Evolutionary conservation across 495 filamentous ascomycete species (phyloP), one percentile per base, ranked within the genome.

Genomic region (Terfezia boudieri): DNA sequence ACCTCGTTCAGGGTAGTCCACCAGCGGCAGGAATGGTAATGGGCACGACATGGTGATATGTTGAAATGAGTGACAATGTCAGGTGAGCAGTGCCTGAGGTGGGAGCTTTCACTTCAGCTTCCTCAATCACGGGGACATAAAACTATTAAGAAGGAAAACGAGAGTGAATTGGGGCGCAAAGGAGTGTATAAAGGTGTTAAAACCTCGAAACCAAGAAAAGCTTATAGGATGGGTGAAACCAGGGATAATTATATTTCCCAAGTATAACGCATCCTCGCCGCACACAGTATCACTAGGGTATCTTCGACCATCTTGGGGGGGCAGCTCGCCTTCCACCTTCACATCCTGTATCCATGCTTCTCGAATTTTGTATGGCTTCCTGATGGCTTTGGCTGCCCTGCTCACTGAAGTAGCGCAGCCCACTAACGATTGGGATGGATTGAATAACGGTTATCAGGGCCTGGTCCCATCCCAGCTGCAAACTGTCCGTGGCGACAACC

Each of bases 21-120:
- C 62, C 59, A 73, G 71, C 60, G 82, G 73, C 46, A 79, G 66
- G 61, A 86, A 86, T 8, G 82, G 83, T 37, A 69, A 49, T 22
- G 76, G 75, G 63, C 84, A 89, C 7, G 64, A 46, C 41, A 46
- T 46, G 41, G 41, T 46, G 41, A 46, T 46, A 20, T 46, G 41
- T 32, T 32, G 26, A 32, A 46, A 46, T 46, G 41, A 46, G 8
- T 46, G 41, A 2, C 12, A 46, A 14, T 46, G 41, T 46, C 17
- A 20, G 17, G 17, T 14, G 41, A 9, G 12, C 41, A 46, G 17
- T 5, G 41, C 17, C 41, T 20, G 41, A 20, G 17, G 2, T 20
- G 4, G 41, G 41, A 46, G 4, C 38, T 10, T 43, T 43, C 4
- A 6, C 12, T 20, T 46, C 8, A 46, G 17, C 17, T 14, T 46